Base-by-base conservation (phyloP, 192 early-diverging fungal genomes). In the Podila minutissima region DNA sequence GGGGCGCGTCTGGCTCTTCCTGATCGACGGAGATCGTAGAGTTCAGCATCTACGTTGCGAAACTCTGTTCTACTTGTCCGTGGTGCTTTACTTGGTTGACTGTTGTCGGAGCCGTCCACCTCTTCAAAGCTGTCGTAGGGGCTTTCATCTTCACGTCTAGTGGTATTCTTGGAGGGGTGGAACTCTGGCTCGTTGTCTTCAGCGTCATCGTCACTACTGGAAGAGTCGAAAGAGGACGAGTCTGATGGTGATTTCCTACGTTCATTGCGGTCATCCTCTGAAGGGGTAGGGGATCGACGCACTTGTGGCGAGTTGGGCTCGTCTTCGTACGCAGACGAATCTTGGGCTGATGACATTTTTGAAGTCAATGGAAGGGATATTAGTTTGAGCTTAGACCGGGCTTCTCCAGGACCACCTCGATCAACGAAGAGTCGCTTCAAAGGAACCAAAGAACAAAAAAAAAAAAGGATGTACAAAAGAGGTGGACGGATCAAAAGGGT, bases 21-120 rank as follows among this genome's bases (percentile, higher is more conserved):
- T 20, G 91, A 92, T 64, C 92, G 61, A 62, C 92, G 81, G 11
- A 93, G 77, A 48, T 91, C 89, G 67, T 90, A 92, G 37, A 93
- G 71, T 29, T 92, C 90, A 19, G 92, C 89, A 79, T 93, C 90
- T 0, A 82, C 72, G 41, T 81, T 74, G 17, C 59, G 29, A 33
- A 74, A 75, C 26, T 74, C 71, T 28, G 62, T 67, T 26, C 71
- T 69, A 35, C 66, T 72, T n/a, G 82, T 85, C 82, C 87, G 75
- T 72, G 60, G 85, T 71, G 60, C 84, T 62, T 74, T 84, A 75
- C 29, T 85, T 66, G 48, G 62, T 61, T 71, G 74, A 22, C 82
- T 67, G 4, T 64, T 67, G 22, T 83, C 74, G 4, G 82, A 72
- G 37, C 74, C 82, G 59, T 75, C 69, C 38, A 81, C 77, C 22